Evolutionary conservation across 495 filamentous ascomycete genomes (phyloP), one percentile per base, ranked within the genome.

Genomic region (Tetracladium setigerum): DNA sequence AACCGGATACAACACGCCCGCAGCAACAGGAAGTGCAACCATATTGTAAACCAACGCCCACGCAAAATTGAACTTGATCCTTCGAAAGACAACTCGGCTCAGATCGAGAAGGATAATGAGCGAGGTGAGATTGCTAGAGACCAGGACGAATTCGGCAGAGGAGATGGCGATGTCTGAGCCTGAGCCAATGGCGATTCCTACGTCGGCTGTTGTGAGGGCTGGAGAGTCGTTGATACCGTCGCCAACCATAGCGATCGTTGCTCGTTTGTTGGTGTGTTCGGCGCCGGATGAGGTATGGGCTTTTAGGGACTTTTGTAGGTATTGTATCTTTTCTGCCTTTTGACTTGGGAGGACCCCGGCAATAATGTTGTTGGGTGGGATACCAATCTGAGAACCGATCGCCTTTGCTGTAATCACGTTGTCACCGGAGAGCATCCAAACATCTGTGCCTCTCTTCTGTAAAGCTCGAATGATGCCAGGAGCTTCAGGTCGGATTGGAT

Each of bases 371-470:
- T 72, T 64, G 0, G 67, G 55, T 0, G 83, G 76, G 53, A 97
- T 95, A 14, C 85, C 86, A 17, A 96, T 68, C 62, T 79, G 76
- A 3, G 70, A 64, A 1, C 86, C 91, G n/a, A 96, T 71, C 13
- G 86, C 86, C 27, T 74, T 71, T n/a, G 86, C 73, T 2, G 91
- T 89, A 17, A 67, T 76, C 1, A 73, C 72, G 52, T 85, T 85
- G 63, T 97, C 91, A 13, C 91, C 91, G 3, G 89, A 92, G 37
- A 95, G 82, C 87, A 97, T 95, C 78, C 82, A 95, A 19, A 95
- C 84, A 2, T 77, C 71, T 44, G 87, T 81, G 47, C 76, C 76
- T 19, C 72, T 75, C 17, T 76, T 62, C 45, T 80, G 74, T 5
- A 97, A 80, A n/a, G 81, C 67, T 5, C 64, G 58, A 55, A 96